Evolutionary conservation across 192 early-diverging fungal species (phyloP).

Genomic region (Chytriomyces sp.): DNA sequence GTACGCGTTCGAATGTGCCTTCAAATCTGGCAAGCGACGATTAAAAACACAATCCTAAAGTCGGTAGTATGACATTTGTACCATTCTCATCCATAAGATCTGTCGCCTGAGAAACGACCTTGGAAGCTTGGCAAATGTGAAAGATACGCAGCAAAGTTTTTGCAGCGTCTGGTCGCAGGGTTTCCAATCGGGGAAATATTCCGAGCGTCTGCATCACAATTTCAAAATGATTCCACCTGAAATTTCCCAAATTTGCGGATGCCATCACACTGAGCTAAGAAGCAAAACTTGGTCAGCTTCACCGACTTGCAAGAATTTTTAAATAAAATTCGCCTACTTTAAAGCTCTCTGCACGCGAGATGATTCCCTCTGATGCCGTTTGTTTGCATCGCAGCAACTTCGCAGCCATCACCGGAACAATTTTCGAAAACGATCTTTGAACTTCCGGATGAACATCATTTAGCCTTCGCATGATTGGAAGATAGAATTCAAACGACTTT

Average conservation of each 20-base stretch:
- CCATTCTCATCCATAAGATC: background rate
- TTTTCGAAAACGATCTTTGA: slow-evolving; percentile 24
- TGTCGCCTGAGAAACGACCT: slow-evolving; percentile 1
- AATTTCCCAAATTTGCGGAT: slow-evolving; percentile 62
- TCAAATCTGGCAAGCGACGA: background rate
- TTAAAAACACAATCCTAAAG: background rate
- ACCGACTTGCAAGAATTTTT: background rate
- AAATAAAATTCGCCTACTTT: slow-evolving; percentile 13
- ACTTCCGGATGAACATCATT: slow-evolving; percentile 42
- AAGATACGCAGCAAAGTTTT: slow-evolving; percentile 51
- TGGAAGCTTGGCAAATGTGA: slow-evolving; percentile 58
- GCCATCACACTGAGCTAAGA: slow-evolving; percentile 34
- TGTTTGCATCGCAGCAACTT: no score
- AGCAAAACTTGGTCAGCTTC: background rate
- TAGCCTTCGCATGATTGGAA: slow-evolving; percentile 22
- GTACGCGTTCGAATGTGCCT: background rate
- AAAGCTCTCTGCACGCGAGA: slow-evolving; percentile 3
- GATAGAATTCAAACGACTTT: background rate
- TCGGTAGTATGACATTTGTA: background rate
- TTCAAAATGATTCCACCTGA: slow-evolving; percentile 70
- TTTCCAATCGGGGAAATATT: slow-evolving; percentile 53
- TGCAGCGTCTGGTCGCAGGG: background rate
- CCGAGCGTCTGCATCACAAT: slow-evolving; percentile 60
- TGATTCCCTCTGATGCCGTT: background rate
- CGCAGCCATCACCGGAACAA: background rate